A percentile compares a stretch with the other conserved stretches of the same genome.
These are phyloP conservation scores for Volvox carteri DNA, from an alignment of 163 green algal genomes.

Conservation along the genomic window DNA sequence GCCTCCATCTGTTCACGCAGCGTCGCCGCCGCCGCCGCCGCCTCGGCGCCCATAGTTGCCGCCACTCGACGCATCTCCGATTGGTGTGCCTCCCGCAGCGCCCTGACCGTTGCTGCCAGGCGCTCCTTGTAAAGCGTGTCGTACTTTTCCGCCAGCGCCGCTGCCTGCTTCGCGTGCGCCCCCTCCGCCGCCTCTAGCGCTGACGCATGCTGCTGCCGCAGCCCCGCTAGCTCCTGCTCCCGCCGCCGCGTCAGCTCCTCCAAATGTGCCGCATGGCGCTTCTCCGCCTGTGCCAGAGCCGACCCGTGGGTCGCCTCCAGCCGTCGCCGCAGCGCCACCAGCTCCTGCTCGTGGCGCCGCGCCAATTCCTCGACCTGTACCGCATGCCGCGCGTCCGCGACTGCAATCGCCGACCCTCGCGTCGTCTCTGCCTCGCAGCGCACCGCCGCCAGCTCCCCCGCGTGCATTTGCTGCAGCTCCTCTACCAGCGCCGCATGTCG, in stretches of 20 bases:
- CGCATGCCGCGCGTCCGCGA: not conserved
- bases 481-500: not conserved
- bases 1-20: conserved; percentile 11
- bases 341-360: conserved; percentile 4
- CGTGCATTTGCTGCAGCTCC: not conserved
- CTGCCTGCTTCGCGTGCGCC: not conserved
- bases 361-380: not conserved
- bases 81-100: conserved; percentile 39
- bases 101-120: conserved; percentile 7
- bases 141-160: conserved; percentile 10
- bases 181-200: conserved; percentile 23
- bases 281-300: not conserved
- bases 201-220: not conserved
- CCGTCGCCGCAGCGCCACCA: not conserved
- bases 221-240: not conserved
- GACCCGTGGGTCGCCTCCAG: conserved; percentile 37
- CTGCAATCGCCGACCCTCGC: not conserved
- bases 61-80: conserved; percentile 35
- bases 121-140: conserved; percentile 29
- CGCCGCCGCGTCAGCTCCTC: not conserved
- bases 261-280: not conserved
- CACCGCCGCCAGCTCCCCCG: conserved; percentile 5
- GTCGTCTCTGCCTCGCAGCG: not conserved
- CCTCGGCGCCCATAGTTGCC: conserved; percentile 30
- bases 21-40: conserved; percentile 16